These are phyloP conservation scores for Chytridium lagenaria DNA, from an alignment of 371 early-diverging fungal genomes.

Conservation along the genomic window DNA sequence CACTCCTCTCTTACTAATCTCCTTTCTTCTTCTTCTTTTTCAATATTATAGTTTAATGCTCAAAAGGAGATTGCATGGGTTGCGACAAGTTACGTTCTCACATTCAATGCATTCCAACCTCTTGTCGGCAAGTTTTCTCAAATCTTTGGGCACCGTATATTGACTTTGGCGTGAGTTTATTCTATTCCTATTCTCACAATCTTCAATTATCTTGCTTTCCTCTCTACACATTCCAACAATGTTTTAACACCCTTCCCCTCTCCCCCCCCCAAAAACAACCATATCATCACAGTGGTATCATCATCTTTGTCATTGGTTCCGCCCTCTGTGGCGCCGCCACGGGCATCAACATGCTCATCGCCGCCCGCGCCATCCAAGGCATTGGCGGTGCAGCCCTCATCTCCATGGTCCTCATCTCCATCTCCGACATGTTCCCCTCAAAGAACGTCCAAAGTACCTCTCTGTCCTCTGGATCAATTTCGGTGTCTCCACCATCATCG, in stretches of 20 bases:
- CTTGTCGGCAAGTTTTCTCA: constrained; percentile 18
- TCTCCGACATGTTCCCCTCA: constrained; percentile 78
- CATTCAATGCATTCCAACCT: constrained; percentile 20
- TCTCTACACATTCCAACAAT: too few species aligned
- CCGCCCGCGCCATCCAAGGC: constrained; percentile 71
- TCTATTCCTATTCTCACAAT: too few species aligned
- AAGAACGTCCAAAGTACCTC: constrained; percentile 70
- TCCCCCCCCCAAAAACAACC: background rate
- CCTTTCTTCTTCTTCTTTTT: too few species aligned
- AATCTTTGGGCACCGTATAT: constrained; percentile 13
- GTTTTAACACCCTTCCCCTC: background rate
- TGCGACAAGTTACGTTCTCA: constrained; percentile 40
- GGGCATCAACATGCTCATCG: constrained; percentile 68
- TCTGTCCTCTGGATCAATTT: constrained; percentile 46
- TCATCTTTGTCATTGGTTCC: constrained; percentile 31
- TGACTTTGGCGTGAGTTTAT: background rate
- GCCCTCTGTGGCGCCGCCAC: constrained; percentile 18
- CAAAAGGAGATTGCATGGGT: constrained; percentile 65
- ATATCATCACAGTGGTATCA: constrained; percentile 37
- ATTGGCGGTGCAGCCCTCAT: constrained; percentile 80
- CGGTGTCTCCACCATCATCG: constrained; percentile 44
- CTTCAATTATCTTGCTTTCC: too few species aligned
- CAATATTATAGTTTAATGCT: constrained; percentile 38
- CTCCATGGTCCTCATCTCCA: constrained; percentile 71
- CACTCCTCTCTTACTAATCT: too few species aligned